Evolutionary conservation across 495 filamentous ascomycete species (phyloP), one percentile per base, ranked within the genome.

Genomic region (Aspergillus egyptiacus): DNA sequence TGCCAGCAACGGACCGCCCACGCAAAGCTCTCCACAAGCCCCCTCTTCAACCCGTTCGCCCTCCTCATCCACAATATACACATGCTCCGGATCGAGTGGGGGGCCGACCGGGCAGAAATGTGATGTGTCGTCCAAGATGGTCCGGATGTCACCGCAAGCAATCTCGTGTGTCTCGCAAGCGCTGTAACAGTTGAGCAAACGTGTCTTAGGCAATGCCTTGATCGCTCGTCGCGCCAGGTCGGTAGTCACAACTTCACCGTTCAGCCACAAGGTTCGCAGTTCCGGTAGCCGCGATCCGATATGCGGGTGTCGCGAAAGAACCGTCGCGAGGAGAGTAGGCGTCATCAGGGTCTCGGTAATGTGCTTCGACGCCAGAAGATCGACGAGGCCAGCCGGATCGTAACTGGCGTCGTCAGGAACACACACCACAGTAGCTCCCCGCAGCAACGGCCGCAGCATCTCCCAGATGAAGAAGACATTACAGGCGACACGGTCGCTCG

Each of bases 1-100:
- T 2, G 91, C 89, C 14, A 95, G 74, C 53, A 95, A 84, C 20
- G 74, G 62, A 0, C 91, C 91, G 5, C 87, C 91, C 15, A 97
- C 68, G 18, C 81, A 87, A 14, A 97, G 75, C 61, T 97, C 91
- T 11, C 91, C 91, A 5, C 80, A 61, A 36, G 83, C 74, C 0
- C 88, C 89, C 0, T 72, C 41, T 6, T 84, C 81, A 0, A 83
- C 74, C 55, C 65, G 62, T 19, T 82, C 63, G 3, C 74, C 73
- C 31, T 65, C 66, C 42, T 82, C 77, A 47, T 83, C 70, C 19
- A 86, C 64, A 43, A 86, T 78, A 50, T 84, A 81, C 1, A 72
- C 78, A 50, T 80, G 71, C 42, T 77, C 55, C 1, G 72, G 73
- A 43, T 82, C 79, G 28, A 84, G 46, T 1, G 81, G 75, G 3